Base-by-base conservation (phyloP, 306 rosid genomes). In the Vicia sativa region DNA sequence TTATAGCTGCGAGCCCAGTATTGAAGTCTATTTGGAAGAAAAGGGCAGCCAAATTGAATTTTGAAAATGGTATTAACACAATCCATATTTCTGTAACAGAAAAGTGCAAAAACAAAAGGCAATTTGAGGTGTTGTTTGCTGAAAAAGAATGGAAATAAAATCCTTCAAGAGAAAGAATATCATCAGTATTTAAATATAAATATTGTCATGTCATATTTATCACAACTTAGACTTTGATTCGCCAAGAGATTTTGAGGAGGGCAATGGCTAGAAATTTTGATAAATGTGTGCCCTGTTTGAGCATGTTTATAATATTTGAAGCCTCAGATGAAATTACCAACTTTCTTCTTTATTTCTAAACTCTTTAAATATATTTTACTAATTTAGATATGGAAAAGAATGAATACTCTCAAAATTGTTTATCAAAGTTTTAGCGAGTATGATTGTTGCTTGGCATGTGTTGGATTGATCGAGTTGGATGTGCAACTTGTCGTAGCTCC, bases 1-100 rank as follows among this genome's bases (percentile, higher is more conserved):
- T 55, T n/a, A 48, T 77, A 76, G 58, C 21, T n/a, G 52, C 49
- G 37, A 12, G 9, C 10, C 34, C 39, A n/a, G 13, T 23, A 44
- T 28, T 9, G 25, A 19, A 50, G 26, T 42, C 42, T 25, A 6
- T 13, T 29, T 21, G 41, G 60, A 21, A 41, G 64, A 14, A 1
- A 1, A 21, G 60, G 45, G 55, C 50, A 34, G 58, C 70, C 37
- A 4, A 53, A 53, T 28, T 53, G 59, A 53, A 11, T 21, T 52
- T 10, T 26, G 10, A 14, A 55, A 1, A 55, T 7, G 39, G 25
- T 7, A 46, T 3, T 46, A 19, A 46, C 53, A 15, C 7, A 23
- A 15, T 7, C 53, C 53, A 7, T 7, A 16, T 49, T 49, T 18
- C 28, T 18, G 7, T 8, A 53, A 42, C 58, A 26, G 23, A 18